These are phyloP conservation scores for Neofusicoccum ribis DNA, from an alignment of 2,329 filamentous ascomycete genomes.

Conservation along the genomic window DNA sequence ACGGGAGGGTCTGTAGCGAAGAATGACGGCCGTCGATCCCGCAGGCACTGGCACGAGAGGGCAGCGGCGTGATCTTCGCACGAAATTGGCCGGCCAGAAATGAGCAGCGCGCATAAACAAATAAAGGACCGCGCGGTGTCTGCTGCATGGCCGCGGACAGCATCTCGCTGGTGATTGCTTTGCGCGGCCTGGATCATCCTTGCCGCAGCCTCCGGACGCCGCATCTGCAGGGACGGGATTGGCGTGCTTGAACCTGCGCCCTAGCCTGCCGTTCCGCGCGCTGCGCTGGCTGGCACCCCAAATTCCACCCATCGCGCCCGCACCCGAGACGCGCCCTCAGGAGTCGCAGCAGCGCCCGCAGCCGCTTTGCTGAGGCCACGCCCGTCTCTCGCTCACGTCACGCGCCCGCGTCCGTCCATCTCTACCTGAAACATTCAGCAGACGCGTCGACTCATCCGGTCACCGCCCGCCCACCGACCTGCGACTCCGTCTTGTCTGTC, in stretches of 20 bases:
- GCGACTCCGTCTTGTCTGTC: background rate
- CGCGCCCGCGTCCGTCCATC: conserved; percentile 2
- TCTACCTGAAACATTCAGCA: conserved; percentile 13
- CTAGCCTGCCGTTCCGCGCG: background rate
- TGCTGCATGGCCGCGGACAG: background rate
- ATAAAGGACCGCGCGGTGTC: background rate
- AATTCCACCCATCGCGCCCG: background rate
- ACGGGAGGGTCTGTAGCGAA: background rate
- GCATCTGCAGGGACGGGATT: conserved; percentile 15
- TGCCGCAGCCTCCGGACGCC: conserved; percentile 12
- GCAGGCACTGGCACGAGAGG: background rate
- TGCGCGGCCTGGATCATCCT: conserved; percentile 5
- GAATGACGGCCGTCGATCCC: conserved; percentile 4
- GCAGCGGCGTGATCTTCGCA: background rate
- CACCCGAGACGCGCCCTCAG: background rate
- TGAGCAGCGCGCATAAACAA: background rate
- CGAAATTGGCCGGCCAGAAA: conserved; percentile 1
- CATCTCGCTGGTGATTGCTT: background rate
- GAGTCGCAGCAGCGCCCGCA: background rate
- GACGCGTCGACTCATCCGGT: background rate
- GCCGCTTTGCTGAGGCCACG: background rate
- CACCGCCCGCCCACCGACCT: conserved; percentile 8
- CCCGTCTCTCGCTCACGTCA: conserved; percentile 17
- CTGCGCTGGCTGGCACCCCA: background rate
- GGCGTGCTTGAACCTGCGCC: background rate